Evolutionary conservation across 768 basidiomycete species (phyloP).

Genomic region (Tephrocybe rancida): DNA sequence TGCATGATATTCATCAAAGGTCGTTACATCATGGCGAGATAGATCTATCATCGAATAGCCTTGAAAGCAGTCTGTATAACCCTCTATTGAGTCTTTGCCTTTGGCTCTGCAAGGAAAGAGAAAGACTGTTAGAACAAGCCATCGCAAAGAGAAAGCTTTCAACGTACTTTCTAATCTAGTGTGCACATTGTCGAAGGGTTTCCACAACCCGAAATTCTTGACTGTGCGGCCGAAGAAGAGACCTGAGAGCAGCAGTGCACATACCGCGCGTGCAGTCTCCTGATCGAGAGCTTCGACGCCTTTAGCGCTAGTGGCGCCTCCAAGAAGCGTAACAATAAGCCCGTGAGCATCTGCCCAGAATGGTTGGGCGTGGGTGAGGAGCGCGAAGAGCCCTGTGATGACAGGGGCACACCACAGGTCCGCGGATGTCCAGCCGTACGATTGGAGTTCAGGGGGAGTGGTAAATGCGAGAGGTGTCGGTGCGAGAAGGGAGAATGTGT

Average conservation of each 20-base stretch:
- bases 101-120: neutral
- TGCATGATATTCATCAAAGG: neutral
- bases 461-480: conserved; percentile 68
- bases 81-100: conserved; percentile 14
- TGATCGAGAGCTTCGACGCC: conserved; percentile 55
- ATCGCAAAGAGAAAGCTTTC: neutral
- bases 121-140: neutral
- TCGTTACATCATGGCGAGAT: neutral
- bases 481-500: conserved; percentile 74
- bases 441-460: conserved; percentile 78
- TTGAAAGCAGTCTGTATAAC: neutral
- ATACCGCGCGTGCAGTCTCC: conserved; percentile 70
- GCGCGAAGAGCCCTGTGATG: conserved; percentile 76
- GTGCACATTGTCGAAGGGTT: conserved; percentile 15
- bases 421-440: conserved; percentile 84
- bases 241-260: conserved; percentile 62
- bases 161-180: conserved; percentile 15
- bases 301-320: conserved; percentile 33
- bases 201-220: conserved; percentile 57
- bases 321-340: conserved; percentile 48
- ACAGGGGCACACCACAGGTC: conserved; percentile 88
- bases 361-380: conserved; percentile 85
- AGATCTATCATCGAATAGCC: neutral
- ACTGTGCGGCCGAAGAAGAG: conserved; percentile 67
- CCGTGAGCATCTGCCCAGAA: conserved; percentile 70